A percentile compares a stretch with the other conserved stretches of the same genome.
Evolutionary conservation across 306 rosid species (phyloP).

Genomic region (Prunus mume): DNA sequence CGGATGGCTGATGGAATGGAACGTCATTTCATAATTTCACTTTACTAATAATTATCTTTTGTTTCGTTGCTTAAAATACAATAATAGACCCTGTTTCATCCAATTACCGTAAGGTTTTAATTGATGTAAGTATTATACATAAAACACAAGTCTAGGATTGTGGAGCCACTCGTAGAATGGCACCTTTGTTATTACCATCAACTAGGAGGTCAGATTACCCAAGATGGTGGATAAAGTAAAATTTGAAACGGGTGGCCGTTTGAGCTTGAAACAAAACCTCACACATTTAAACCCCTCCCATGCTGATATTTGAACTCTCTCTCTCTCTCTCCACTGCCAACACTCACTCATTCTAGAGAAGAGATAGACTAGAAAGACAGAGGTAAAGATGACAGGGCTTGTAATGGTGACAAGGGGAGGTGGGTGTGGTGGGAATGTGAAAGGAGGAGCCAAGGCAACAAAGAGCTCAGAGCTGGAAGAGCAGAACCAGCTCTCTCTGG

Average conservation of each 20-base stretch:
- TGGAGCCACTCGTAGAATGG: conserved; percentile 6
- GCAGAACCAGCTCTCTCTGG: conserved; percentile 60
- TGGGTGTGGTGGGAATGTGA: conserved; percentile 55
- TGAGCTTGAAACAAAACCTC: conserved; percentile 32
- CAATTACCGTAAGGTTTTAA: too few species aligned
- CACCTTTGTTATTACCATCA: conserved; percentile 21
- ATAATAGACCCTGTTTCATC: too few species aligned
- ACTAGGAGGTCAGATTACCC: conserved; percentile 6
- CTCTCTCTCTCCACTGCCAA: conserved; percentile 1
- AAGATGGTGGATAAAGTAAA: conserved; percentile 24
- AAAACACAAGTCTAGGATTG: too few species aligned
- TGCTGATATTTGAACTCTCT: conserved; percentile 20
- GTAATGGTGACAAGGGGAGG: conserved; percentile 79
- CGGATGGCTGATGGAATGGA: background rate
- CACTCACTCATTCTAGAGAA: background rate
- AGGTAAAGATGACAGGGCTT: conserved; percentile 54
- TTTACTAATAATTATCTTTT: too few species aligned
- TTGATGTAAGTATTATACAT: too few species aligned
- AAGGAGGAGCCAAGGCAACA: conserved; percentile 20
- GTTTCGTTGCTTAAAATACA: too few species aligned
- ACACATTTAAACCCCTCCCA: conserved; percentile 4
- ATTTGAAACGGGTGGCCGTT: conserved; percentile 89
- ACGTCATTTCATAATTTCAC: too few species aligned
- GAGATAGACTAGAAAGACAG: background rate
- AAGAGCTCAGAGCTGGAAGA: conserved; percentile 45